phyloP scores from a whole-genome alignment of 1,284 basidiomycete species.

The Schizophyllum commune region DNA sequence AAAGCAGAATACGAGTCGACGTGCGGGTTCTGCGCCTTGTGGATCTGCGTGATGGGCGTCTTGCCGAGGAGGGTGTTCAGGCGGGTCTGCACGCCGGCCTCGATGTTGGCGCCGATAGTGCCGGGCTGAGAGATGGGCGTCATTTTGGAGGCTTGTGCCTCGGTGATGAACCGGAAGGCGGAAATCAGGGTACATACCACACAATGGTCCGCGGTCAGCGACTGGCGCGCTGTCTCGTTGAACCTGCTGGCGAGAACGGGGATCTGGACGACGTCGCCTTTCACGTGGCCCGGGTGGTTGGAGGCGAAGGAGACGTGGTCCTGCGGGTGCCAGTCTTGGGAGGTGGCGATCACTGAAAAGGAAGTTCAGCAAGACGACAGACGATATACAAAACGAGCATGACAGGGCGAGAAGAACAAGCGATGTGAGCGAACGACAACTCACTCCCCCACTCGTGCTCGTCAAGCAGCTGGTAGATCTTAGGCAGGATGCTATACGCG shows the following conservation, averaged over 20 bases:
- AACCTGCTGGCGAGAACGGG: background rate
- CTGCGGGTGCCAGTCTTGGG: constrained; percentile 39
- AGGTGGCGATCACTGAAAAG: constrained; percentile 26
- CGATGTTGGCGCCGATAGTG: background rate
- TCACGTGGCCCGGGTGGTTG: constrained; percentile 22
- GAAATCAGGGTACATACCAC: background rate
- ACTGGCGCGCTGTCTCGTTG: background rate
- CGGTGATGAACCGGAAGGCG: too few species aligned
- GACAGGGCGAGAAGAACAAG: too few species aligned
- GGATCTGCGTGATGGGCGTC: background rate
- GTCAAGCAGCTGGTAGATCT: constrained; percentile 8
- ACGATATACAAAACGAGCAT: too few species aligned
- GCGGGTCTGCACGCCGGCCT: background rate
- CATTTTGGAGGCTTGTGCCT: too few species aligned
- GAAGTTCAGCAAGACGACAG: background rate
- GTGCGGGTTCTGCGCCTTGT: background rate
- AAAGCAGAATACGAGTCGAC: background rate
- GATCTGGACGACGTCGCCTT: background rate
- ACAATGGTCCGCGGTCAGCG: background rate
- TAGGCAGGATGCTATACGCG: constrained; percentile 32
- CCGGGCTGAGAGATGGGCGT: too few species aligned
- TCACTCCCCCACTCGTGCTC: background rate
- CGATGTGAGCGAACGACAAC: too few species aligned
- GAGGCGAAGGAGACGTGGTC: constrained; percentile 44
- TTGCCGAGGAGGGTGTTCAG: background rate